A percentile compares a stretch with the other conserved stretches of the same genome.
phyloP scores from a whole-genome alignment of 768 basidiomycete species.

The Pilatotrama ljubarskyi region DNA sequence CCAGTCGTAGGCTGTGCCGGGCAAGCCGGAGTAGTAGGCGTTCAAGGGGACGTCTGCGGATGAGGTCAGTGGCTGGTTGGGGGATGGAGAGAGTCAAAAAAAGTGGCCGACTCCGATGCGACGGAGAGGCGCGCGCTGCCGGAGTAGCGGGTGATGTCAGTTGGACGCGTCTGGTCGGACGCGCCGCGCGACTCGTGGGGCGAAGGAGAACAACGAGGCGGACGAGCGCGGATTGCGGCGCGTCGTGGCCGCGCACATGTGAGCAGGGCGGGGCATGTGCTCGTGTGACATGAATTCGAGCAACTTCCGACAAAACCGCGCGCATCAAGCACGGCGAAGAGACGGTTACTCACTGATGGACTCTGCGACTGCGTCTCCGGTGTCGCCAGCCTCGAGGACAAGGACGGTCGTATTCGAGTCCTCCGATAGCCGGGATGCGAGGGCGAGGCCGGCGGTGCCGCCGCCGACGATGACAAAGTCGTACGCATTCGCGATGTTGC shows the following conservation, averaged over 20 bases:
- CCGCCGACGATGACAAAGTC: slow-evolving; percentile 58
- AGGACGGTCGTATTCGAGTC: slow-evolving; percentile 45
- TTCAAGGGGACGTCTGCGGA: slow-evolving; percentile 47
- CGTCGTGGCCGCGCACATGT: too few relatives aligned
- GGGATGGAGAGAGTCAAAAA: not conserved
- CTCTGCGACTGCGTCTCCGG: slow-evolving; percentile 39
- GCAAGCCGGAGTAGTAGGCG: slow-evolving; percentile 53
- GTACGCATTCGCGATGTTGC: slow-evolving; percentile 42
- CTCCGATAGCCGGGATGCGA: slow-evolving; percentile 48
- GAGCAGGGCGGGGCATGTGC: not conserved
- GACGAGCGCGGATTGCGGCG: too few relatives aligned
- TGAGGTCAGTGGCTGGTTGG: not conserved
- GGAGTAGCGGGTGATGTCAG: too few relatives aligned
- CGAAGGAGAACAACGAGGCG: not conserved
- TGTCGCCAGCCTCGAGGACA: slow-evolving; percentile 47
- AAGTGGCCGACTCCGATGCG: too few relatives aligned
- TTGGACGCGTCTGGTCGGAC: too few relatives aligned
- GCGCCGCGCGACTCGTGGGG: too few relatives aligned
- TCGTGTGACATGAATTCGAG: not conserved
- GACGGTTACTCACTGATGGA: slow-evolving; percentile 12
- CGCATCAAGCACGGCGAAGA: not conserved
- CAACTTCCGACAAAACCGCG: not conserved
- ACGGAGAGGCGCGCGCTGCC: too few relatives aligned
- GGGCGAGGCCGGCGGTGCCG: slow-evolving; percentile 47
- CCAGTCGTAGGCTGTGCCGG: slow-evolving; percentile 55